A percentile compares a stretch with the other conserved stretches of the same genome.
Evolutionary conservation across 345 rosid species (phyloP).

Genomic region (Carallia pectinifolia): DNA sequence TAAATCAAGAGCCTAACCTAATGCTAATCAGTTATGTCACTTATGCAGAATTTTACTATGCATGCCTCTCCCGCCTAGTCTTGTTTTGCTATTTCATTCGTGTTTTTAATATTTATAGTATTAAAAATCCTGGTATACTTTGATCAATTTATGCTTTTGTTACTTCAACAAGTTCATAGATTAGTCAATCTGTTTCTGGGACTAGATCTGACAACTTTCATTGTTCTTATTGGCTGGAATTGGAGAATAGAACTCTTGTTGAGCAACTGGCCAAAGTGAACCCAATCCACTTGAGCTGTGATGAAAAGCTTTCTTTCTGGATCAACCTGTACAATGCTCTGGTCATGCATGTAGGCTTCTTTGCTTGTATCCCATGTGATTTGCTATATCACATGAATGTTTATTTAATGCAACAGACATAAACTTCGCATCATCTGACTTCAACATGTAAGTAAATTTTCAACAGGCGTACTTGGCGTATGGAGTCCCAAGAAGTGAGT

Average conservation of each 20-base stretch:
- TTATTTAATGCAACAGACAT: neutral
- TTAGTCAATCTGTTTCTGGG: neutral
- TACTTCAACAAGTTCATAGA: neutral
- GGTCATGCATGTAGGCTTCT: slow-evolving; percentile 80
- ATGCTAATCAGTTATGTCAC: no score
- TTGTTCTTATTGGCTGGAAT: slow-evolving; percentile 3
- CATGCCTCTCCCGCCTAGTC: no score
- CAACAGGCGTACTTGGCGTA: slow-evolving; percentile 30
- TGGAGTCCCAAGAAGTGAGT: slow-evolving; percentile 24
- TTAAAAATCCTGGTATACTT: neutral
- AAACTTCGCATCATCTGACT: neutral
- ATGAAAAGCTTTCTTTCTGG: slow-evolving; percentile 85
- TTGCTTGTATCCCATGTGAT: slow-evolving; percentile 10
- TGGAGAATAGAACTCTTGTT: slow-evolving; percentile 19
- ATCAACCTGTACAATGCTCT: slow-evolving; percentile 86
- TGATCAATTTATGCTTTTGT: neutral
- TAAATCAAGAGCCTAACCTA: no score
- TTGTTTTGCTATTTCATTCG: no score
- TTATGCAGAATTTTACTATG: no score
- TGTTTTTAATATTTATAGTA: neutral
- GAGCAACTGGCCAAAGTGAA: slow-evolving; percentile 31
- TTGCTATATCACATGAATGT: neutral
- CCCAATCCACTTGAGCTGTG: slow-evolving; percentile 25
- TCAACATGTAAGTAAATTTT: slow-evolving; percentile 5
- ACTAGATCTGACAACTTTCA: slow-evolving; percentile 10